Evolutionary conservation across 2,329 filamentous ascomycete species (phyloP).

Genomic region (Calonectria hawksworthii): DNA sequence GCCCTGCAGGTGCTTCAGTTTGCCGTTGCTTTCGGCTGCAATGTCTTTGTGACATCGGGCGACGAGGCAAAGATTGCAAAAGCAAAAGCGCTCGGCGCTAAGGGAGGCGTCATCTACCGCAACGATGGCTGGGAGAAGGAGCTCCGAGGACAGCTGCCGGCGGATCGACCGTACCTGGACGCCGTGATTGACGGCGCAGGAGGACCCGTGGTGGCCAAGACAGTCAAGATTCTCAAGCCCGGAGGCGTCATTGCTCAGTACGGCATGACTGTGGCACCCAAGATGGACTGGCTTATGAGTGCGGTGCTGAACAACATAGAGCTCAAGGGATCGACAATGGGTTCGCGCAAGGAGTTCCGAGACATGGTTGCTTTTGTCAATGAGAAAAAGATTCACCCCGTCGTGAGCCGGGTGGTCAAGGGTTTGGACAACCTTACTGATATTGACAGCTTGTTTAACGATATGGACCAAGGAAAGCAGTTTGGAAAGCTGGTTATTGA

Average conservation of each 20-base stretch:
- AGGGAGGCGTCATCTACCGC: slow-evolving; percentile 87
- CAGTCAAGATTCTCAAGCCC: slow-evolving; percentile 77
- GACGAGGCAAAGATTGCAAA: slow-evolving; percentile 81
- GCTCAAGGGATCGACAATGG: slow-evolving; percentile 90
- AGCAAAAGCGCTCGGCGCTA: slow-evolving; percentile 80
- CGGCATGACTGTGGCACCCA: slow-evolving; percentile 90
- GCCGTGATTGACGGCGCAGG: slow-evolving; percentile 93
- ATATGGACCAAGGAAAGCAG: slow-evolving; percentile 88
- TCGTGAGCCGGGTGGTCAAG: slow-evolving; percentile 81
- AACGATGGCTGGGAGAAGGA: slow-evolving; percentile 86
- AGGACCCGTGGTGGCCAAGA: slow-evolving; percentile 82
- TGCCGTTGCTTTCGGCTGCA: slow-evolving; percentile 79
- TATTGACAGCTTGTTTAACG: slow-evolving; percentile 87
- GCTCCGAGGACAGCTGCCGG: slow-evolving; percentile 72
- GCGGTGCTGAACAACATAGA: slow-evolving; percentile 92
- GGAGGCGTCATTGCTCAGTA: slow-evolving; percentile 90
- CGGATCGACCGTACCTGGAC: slow-evolving; percentile 79
- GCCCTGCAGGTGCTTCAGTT: slow-evolving; percentile 87
- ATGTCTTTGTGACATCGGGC: slow-evolving; percentile 86
- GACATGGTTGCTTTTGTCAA: slow-evolving; percentile 90
- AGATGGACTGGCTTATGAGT: slow-evolving; percentile 88
- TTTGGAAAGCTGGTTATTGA: slow-evolving; percentile 94
- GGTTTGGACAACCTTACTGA: slow-evolving; percentile 82
- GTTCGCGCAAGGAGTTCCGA: slow-evolving; percentile 88
- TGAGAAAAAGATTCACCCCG: slow-evolving; percentile 78